A percentile compares a stretch with the other conserved stretches of the same genome.
Conservation (phyloP, 345 rosid genomes). For the Brassica juncea region DNA sequence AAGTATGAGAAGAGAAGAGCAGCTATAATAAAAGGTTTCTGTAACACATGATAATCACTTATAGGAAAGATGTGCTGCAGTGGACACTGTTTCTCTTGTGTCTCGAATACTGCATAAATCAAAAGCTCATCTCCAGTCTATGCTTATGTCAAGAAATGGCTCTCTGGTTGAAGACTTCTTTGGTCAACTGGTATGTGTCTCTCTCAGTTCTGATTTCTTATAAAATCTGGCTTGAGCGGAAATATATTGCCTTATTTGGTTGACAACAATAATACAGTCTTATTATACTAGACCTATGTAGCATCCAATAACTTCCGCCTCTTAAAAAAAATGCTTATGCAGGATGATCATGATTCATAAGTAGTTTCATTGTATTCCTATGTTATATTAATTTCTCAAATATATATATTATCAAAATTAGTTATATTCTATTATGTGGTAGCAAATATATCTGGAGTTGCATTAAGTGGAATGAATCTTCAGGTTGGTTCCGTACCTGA, state of each 20-base stretch:
- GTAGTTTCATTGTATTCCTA: slow-evolving; percentile 11
- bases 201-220: slow-evolving; percentile 3
- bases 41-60: slow-evolving; percentile 34
- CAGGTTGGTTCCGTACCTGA: slow-evolving; percentile 94
- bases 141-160: slow-evolving; percentile 81
- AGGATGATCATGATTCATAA: slow-evolving; percentile 1
- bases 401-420: slow-evolving; percentile 4
- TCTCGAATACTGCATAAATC: slow-evolving; percentile 86
- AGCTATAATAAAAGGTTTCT: slow-evolving; percentile 20
- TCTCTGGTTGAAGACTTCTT: slow-evolving; percentile 87
- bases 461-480: slow-evolving; percentile 34
- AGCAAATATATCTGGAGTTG: slow-evolving; percentile 26
- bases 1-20: slow-evolving; percentile 18
- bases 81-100: slow-evolving; percentile 75
- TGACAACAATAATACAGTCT: slow-evolving; percentile 1
- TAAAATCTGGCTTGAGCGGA: slow-evolving; percentile 3
- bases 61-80: slow-evolving; percentile 98
- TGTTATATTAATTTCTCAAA: neutral
- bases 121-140: slow-evolving; percentile 86
- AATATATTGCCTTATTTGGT: slow-evolving; percentile 10
- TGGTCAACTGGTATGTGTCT: slow-evolving; percentile 62
- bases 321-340: neutral
- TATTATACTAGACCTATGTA: neutral
- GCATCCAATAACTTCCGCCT: slow-evolving; percentile 23
- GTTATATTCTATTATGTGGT: slow-evolving; percentile 14